Conservation (phyloP, 306 rosid genomes). For the Castanea mollissima region DNA sequence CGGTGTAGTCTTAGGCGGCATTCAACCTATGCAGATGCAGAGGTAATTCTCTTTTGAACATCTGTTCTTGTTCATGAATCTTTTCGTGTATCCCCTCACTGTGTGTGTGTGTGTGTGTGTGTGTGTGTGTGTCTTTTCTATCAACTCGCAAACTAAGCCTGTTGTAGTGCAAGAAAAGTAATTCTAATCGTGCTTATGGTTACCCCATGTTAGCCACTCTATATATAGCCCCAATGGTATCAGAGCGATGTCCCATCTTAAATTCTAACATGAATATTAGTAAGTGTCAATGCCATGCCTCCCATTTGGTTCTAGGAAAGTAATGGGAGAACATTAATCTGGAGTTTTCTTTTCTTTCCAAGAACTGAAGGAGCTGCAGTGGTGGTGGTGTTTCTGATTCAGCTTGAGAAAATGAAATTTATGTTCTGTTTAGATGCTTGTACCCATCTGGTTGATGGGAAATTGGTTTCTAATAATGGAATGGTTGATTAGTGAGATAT, state of each 20-base stretch:
- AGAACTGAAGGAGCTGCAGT: not conserved
- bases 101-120: not conserved
- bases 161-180: too few relatives aligned
- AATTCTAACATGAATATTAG: not conserved
- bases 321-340: not conserved
- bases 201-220: too few relatives aligned
- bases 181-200: too few relatives aligned
- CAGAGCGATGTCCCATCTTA: too few relatives aligned
- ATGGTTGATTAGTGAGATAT: too few relatives aligned
- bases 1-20: slow-evolving; percentile 88
- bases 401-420: not conserved
- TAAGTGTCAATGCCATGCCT: not conserved
- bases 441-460: not conserved
- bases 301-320: not conserved
- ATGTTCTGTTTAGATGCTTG: not conserved
- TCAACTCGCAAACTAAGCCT: not conserved
- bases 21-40: slow-evolving; percentile 80
- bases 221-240: too few relatives aligned
- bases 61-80: not conserved
- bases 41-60: slow-evolving; percentile 53
- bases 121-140: not conserved
- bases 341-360: not conserved
- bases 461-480: not conserved
- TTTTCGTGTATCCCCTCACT: not conserved
- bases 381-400: not conserved